Evolutionary conservation across 805 yeast species (phyloP).

Genomic region (Kodamaea hsintzibuensis): DNA sequence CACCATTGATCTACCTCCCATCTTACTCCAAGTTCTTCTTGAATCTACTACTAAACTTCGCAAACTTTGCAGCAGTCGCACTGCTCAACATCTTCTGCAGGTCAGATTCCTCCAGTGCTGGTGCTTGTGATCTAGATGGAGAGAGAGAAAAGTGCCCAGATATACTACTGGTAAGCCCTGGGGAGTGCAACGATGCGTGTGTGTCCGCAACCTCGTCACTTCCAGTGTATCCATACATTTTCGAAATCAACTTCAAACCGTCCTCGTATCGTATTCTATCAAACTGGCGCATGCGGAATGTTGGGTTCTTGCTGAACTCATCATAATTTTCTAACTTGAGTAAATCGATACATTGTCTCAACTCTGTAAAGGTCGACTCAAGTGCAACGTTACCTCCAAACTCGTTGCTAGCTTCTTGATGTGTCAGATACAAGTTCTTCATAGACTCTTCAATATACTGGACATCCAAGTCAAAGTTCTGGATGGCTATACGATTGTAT

Average conservation of each 20-base stretch:
- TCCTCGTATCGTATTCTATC: conserved; percentile 74
- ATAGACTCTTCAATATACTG: conserved; percentile 66
- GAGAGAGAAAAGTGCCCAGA: conserved; percentile 14
- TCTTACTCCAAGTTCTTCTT: conserved; percentile 13
- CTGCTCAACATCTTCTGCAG: conserved; percentile 24
- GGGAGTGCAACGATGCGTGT: neutral
- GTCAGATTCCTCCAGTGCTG: conserved; percentile 3
- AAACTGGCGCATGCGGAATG: conserved; percentile 51
- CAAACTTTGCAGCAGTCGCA: conserved; percentile 18
- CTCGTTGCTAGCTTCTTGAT: conserved; percentile 18
- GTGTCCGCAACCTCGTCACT: conserved; percentile 17
- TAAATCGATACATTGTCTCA: conserved; percentile 77
- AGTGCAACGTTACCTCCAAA: conserved; percentile 49
- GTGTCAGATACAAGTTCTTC: conserved; percentile 33
- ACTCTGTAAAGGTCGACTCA: conserved; percentile 72
- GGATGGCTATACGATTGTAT: conserved; percentile 60
- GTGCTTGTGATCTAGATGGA: conserved; percentile 12
- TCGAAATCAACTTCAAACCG: conserved; percentile 61
- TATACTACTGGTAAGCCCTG: neutral
- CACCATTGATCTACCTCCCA: neutral
- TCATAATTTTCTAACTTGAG: conserved; percentile 64
- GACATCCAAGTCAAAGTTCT: conserved; percentile 79
- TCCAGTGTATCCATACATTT: conserved; percentile 35
- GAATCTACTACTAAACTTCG: conserved; percentile 19
- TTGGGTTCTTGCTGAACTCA: conserved; percentile 55